These are phyloP conservation scores for Fusarium succisae DNA, from an alignment of 2,329 filamentous ascomycete species.

Conservation along the genomic window DNA sequence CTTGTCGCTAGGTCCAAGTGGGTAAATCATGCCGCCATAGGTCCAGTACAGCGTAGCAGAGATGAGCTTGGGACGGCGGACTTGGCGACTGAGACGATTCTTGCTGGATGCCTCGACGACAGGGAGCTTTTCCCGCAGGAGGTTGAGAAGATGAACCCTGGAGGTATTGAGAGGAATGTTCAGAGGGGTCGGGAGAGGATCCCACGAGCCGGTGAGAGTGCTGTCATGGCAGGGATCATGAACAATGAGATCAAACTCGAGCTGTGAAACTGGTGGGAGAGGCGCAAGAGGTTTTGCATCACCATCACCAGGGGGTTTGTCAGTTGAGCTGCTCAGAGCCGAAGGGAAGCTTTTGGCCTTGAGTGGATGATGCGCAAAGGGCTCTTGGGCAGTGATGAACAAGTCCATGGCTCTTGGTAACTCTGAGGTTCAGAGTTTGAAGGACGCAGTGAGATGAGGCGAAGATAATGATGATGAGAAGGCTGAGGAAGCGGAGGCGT, in stretches of 20 bases:
- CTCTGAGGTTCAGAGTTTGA: background rate
- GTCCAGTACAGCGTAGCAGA: constrained; percentile 39
- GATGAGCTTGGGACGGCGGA: constrained; percentile 34
- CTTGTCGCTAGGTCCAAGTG: constrained; percentile 31
- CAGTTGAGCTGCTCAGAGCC: background rate
- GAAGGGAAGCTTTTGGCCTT: constrained; percentile 33
- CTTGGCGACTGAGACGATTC: background rate
- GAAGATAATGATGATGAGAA: background rate
- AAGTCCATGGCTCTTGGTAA: constrained; percentile 31
- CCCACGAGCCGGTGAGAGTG: constrained; percentile 41
- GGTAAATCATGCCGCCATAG: constrained; percentile 37
- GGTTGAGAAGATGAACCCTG: constrained; percentile 40
- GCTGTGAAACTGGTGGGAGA: background rate
- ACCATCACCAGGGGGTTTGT: constrained; percentile 10
- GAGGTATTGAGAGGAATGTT: constrained; percentile 28
- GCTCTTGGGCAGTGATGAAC: constrained; percentile 41
- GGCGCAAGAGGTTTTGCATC: background rate
- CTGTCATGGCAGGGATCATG: constrained; percentile 36
- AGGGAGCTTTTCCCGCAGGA: constrained; percentile 37
- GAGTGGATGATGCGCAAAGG: constrained; percentile 33
- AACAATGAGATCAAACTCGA: constrained; percentile 40
- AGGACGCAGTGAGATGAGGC: background rate
- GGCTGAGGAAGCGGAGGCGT: background rate
- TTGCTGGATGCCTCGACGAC: background rate
- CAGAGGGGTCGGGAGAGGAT: constrained; percentile 29